Conservation (phyloP, 1,284 basidiomycete species). For the Trametes sp. region DNA sequence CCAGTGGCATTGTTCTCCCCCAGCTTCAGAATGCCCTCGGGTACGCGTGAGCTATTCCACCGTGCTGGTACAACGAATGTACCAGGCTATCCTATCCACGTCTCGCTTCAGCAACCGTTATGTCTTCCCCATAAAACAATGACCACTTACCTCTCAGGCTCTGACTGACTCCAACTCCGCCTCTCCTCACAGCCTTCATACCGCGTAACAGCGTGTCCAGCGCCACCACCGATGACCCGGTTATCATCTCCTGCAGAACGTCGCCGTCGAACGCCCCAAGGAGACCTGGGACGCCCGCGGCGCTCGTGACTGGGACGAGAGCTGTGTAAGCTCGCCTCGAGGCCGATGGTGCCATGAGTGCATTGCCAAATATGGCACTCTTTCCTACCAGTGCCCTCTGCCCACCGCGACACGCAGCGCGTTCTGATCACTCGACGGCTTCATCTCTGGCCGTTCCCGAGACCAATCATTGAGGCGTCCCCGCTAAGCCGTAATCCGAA, state of each 20-base stretch:
- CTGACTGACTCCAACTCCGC: conserved; percentile 4
- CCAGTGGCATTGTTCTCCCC: neutral
- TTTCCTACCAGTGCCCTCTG: conserved; percentile 33
- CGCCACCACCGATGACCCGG: conserved; percentile 32
- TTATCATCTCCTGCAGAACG: conserved; percentile 17
- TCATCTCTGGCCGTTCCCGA: conserved; percentile 27
- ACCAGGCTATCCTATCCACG: too few species aligned
- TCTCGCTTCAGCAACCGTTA: conserved; percentile 1
- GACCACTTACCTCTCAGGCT: neutral
- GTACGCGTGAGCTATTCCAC: too few species aligned
- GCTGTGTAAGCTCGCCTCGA: conserved; percentile 29
- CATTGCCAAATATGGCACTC: conserved; percentile 23
- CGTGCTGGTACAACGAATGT: too few species aligned
- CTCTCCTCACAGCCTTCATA: conserved; percentile 12
- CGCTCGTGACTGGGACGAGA: conserved; percentile 28
- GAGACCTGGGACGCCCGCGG: conserved; percentile 22
- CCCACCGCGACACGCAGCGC: conserved; percentile 32
- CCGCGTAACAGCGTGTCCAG: conserved; percentile 10
- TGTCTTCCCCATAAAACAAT: neutral
- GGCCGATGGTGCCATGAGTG: conserved; percentile 33
- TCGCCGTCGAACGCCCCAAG: conserved; percentile 7
- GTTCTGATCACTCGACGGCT: conserved; percentile 22
- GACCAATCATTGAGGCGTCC: conserved; percentile 21
- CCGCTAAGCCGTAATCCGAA: conserved; percentile 24
- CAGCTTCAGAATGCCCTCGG: too few species aligned